phyloP scores from a whole-genome alignment of 257 asterid species.

The Solanum dulcamara region DNA sequence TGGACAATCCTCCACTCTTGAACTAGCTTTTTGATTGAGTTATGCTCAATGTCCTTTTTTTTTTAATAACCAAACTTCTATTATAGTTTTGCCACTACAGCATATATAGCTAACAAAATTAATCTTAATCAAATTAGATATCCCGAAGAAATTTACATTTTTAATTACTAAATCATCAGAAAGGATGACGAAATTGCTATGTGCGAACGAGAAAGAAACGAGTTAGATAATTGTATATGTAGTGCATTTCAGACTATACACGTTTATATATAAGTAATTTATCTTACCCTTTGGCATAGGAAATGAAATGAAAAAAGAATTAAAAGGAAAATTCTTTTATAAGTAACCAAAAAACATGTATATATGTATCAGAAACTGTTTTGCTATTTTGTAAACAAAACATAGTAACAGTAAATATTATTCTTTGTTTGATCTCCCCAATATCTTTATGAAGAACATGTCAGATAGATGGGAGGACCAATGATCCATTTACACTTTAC shows the following conservation, averaged over 20 bases:
- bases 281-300: background rate
- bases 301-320: background rate
- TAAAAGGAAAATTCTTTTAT: background rate
- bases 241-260: background rate
- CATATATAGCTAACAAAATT: background rate
- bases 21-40: too few relatives aligned
- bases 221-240: background rate
- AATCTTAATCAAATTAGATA: background rate
- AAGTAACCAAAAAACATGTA: background rate
- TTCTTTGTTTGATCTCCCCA: background rate
- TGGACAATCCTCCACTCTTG: too few relatives aligned
- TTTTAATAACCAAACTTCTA: background rate
- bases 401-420: background rate
- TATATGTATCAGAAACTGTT: background rate
- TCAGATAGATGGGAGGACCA: conserved; percentile 16
- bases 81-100: background rate
- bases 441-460: conserved; percentile 1
- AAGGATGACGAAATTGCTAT: background rate
- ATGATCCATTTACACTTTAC: conserved; percentile 14
- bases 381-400: background rate
- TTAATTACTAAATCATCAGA: background rate
- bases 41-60: too few relatives aligned
- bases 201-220: background rate
- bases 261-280: background rate
- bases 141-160: background rate